Conservation (phyloP, 331 rosid species). For the Arachis monticola region DNA sequence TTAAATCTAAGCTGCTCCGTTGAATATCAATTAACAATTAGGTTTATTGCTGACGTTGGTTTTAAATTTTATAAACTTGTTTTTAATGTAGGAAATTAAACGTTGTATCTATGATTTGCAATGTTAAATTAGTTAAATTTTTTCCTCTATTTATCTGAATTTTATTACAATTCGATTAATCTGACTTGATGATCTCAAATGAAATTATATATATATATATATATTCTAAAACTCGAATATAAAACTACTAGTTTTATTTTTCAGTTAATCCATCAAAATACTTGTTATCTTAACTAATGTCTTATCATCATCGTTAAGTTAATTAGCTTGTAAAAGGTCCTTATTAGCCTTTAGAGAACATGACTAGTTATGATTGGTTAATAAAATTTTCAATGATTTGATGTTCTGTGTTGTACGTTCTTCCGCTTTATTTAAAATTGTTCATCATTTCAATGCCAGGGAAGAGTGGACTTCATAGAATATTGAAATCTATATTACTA, state of each 20-base stretch:
- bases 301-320: no score
- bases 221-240: no score
- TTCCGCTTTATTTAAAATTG: not conserved
- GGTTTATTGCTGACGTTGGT: not conserved
- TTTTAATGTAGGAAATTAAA: not conserved
- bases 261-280: no score
- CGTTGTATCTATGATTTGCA: not conserved
- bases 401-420: not conserved
- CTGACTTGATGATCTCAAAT: no score
- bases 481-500: conserved; percentile 6
- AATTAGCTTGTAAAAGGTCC: no score
- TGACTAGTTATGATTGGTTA: not conserved
- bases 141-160: no score
- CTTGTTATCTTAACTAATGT: no score
- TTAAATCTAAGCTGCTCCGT: not conserved
- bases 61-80: not conserved
- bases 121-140: not conserved
- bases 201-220: no score
- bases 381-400: not conserved
- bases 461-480: conserved; percentile 22
- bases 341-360: no score
- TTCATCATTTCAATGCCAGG: not conserved
- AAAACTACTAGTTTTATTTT: no score
- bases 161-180: no score
- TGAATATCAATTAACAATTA: conserved; percentile 3